A percentile compares a stretch with the other conserved stretches of the same genome.
Evolutionary conservation across 371 early-diverging fungal genomes (phyloP).

Genomic region (Haplosporangium sp.): DNA sequence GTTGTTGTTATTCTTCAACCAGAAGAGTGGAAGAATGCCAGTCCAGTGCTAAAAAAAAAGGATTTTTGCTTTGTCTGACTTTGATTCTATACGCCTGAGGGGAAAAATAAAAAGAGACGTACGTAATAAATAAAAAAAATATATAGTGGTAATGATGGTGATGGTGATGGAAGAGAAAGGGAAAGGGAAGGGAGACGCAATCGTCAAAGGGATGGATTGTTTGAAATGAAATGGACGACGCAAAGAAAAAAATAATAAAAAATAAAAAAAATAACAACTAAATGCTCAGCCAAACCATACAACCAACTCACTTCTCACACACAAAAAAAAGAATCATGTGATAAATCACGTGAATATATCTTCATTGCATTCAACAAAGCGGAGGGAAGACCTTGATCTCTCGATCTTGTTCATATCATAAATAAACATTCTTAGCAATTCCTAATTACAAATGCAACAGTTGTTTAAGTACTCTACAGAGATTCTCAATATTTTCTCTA

Average conservation of each 20-base stretch:
- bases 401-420: no score
- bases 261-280: slow-evolving; percentile 2
- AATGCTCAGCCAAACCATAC: no score
- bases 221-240: slow-evolving; percentile 1
- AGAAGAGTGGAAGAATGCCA: not conserved
- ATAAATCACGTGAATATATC: no score
- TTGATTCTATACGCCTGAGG: not conserved
- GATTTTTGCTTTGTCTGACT: not conserved
- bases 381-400: no score
- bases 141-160: not conserved
- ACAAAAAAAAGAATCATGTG: no score
- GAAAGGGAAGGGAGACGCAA: slow-evolving; percentile 6
- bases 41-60: not conserved
- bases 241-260: not conserved
- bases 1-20: no score
- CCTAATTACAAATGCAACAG: no score
- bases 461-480: no score
- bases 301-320: no score
- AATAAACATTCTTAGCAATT: no score
- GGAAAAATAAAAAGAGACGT: not conserved
- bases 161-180: not conserved
- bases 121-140: not conserved
- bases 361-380: no score
- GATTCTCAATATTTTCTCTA: no score
- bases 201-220: not conserved